Base-by-base conservation (phyloP, 1,284 basidiomycete genomes). In the Tetrapyrgos nigripes region DNA sequence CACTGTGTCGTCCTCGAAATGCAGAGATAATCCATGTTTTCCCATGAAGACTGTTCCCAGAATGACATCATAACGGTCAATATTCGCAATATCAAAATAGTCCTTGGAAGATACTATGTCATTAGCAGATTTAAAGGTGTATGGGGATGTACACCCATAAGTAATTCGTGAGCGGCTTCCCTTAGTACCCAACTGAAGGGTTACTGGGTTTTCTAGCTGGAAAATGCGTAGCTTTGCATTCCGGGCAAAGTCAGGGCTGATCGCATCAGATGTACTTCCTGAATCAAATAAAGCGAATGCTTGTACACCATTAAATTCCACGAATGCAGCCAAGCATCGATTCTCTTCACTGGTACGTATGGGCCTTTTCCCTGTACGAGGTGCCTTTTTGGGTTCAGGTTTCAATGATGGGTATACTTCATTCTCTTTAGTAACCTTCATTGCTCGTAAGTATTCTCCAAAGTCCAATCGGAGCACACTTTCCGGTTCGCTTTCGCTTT, bases 81-180 rank as follows among this genome's bases (percentile, higher is more conserved):
- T 59, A 31, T 67, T 67, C 17, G 57, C 60, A 8, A 66, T 59
- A 37, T 67, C 59, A 28, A 66, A 62, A 24, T 63, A 62, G 29
- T 58, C 40, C 9, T 48, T 37, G 4, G 40, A 57, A 3, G n/a
- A 35, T 8, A 55, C 53, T 8, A 17, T 45, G 2, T 51, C 45
- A 27, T 33, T 49, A 11, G 33, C 58, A 51, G 40, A 47, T 11
- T 23, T 37, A 19, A 53, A 27, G 9, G 8, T 13, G 24, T 55
- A 60, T 14, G 31, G 23, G 6, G 49, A 19, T 2, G 49, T 51
- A 4, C 57, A 49, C 3, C 69, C 71, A 56, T 60, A 68, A 23
- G 58, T 64, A 26, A 71, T 70, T 24, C 56, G 59, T 0, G 70
- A 65, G 0, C 64, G 53, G 49, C 68, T 70, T 5, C 69, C 69